These are phyloP conservation scores for Fusarium sp. DNA, from an alignment of 2,329 filamentous ascomycete genomes.

Conservation along the genomic window DNA sequence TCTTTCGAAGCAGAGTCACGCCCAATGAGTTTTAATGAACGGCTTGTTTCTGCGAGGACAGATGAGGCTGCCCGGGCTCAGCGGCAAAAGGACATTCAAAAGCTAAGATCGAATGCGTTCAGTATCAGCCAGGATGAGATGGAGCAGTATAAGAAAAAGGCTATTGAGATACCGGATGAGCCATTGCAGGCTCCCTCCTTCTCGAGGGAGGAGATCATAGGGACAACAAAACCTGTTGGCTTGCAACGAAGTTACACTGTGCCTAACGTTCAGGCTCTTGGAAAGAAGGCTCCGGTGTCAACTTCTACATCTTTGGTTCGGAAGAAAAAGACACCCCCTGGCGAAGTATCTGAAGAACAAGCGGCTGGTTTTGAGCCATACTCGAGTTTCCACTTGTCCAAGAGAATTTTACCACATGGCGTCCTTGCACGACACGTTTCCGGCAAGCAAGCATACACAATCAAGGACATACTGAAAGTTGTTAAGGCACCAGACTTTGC, in stretches of 20 bases:
- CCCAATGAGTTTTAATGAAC: slow-evolving; percentile 79
- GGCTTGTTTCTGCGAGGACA: slow-evolving; percentile 75
- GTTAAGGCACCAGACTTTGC: slow-evolving; percentile 87
- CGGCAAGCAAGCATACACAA: slow-evolving; percentile 77
- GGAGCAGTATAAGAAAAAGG: slow-evolving; percentile 67
- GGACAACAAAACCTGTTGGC: slow-evolving; percentile 41
- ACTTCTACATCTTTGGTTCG: slow-evolving; percentile 12
- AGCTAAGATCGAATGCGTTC: slow-evolving; percentile 65
- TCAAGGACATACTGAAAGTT: slow-evolving; percentile 82
- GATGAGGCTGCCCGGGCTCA: slow-evolving; percentile 63
- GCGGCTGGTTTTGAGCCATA: slow-evolving; percentile 79
- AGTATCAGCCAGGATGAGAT: slow-evolving; percentile 66
- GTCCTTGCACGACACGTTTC: slow-evolving; percentile 81
- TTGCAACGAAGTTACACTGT: slow-evolving; percentile 57
- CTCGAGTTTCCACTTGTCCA: slow-evolving; percentile 84
- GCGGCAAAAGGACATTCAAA: slow-evolving; percentile 61
- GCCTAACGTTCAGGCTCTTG: slow-evolving; percentile 44
- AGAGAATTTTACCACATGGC: slow-evolving; percentile 82
- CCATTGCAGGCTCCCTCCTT: slow-evolving; percentile 62
- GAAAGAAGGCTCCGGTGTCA: slow-evolving; percentile 26
- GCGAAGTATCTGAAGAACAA: slow-evolving; percentile 39
- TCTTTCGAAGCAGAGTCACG: slow-evolving; percentile 46
- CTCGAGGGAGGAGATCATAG: slow-evolving; percentile 70
- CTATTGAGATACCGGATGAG: slow-evolving; percentile 62
- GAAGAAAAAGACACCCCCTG: slow-evolving; percentile 30